Base-by-base conservation (phyloP, 2,329 filamentous ascomycete species). In the Rachicladosporium sp. region DNA sequence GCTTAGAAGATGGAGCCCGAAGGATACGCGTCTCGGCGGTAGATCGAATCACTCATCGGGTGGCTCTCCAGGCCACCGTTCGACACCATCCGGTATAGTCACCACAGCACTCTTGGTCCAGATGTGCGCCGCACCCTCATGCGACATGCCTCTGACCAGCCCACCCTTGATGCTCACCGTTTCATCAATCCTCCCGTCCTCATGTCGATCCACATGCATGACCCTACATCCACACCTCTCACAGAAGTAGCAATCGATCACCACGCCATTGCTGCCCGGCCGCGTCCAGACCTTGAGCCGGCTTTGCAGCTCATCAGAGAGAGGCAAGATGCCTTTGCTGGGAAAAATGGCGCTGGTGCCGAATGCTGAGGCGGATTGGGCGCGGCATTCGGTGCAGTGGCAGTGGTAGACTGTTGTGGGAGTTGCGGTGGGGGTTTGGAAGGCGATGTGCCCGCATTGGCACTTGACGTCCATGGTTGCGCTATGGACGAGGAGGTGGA, bases 341-440 rank as follows among this genome's bases (percentile, higher is more conserved):
- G 43, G 43, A 12, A 45, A 45, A 11, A 42, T 34, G 3, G 43
- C 43, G 12, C 40, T 39, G 23, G 43, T 43, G 31, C 43, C 43
- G 19, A 43, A 45, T 4, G 41, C 40, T 8, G 43, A 43, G 13
- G 36, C 34, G 3, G 43, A 45, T 31, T 45, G 43, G 11, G 31
- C 33, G 9, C 41, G 41, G 34, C 43, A 45, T 6, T 41, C 21
- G 10, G 43, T 45, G 37, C 43, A 45, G 39, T 44, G 42, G 36
- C 42, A 44, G 33, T 38, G 37, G 33, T 44, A 44, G 31, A 44
- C 34, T 29, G 29, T 27, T 15, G 9, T 35, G n/a, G 42, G 42
- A 6, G 29, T 33, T 13, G 38, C 21, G 5, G 29, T 7, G 9
- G 42, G 42, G n/a, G 35, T 38, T 4, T 21, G 32, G 39, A 44